Evolutionary conservation across 768 basidiomycete genomes (phyloP), one percentile per base, ranked within the genome.

Genomic region (Trametes meyenii): DNA sequence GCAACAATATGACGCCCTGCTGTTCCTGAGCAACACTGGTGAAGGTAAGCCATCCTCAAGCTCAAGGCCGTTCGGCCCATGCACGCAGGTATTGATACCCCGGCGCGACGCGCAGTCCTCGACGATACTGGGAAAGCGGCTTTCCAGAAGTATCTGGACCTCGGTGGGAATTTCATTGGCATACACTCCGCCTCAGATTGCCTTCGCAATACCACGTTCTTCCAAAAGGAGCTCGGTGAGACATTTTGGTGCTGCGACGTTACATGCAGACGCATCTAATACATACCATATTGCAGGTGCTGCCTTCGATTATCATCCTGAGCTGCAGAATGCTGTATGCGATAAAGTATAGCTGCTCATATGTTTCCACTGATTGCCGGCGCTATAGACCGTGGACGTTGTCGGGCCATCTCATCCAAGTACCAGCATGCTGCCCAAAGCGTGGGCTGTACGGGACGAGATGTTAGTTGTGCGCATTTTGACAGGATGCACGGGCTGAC

Each of bases 291-390:
- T 23, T 48, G 36, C 6, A 77, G 72, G 76, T 50, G 79, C 82
- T 12, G 72, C 76, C 42, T 82, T 83, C 63, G 80, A 81, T 67
- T 79, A 80, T 64, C 80, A 83, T 65, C 81, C 82, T 1, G 65
- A 66, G 7, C 55, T 83, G 7, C 74, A 75, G 61, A 71, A 75
- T 43, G 81, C 81, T 6, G 81, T 81, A 45, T 50, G 75, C 67
- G 66, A 10, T 19, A n/a, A 11, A 39, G 39, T 40, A 17, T 21
- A 24, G 14, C 29, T 16, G 16, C 26, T 7, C 50, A 24, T 42
- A 36, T 16, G 3, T 16, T 38, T 10, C 16, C 39, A 50, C 24
- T 17, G 33, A 19, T 21, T 14, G 8, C 12, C n/a, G 42, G 21
- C 11, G 13, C 50, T 8, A 26, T 29, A 75, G 74, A 80, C 75